Conservation (phyloP, 148 eudicot genomes). For the Fagopyrum esculentum region DNA sequence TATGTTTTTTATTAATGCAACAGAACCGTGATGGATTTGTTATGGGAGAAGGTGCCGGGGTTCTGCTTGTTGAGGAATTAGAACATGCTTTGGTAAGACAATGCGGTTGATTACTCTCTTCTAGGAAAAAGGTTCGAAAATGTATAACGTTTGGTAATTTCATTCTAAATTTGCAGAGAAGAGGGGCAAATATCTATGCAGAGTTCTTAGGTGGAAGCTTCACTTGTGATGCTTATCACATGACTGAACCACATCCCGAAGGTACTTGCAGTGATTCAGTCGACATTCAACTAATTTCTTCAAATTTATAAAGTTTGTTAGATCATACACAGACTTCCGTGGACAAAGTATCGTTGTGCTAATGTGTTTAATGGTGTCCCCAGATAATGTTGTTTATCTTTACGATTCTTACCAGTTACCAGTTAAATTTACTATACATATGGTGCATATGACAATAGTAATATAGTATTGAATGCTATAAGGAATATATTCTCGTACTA, state of each 20-base stretch:
- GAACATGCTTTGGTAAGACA: conserved; percentile 80
- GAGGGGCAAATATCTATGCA: conserved; percentile 92
- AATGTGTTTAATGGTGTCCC: background rate
- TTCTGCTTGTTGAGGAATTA: conserved; percentile 82
- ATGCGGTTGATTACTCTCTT: background rate
- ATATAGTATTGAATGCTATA: background rate
- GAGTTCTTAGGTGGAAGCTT: conserved; percentile 98
- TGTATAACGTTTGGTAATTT: background rate
- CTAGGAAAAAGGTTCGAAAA: background rate
- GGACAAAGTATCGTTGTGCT: background rate
- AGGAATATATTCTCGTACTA: background rate
- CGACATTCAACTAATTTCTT: background rate
- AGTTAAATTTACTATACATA: background rate
- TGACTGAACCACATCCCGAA: conserved; percentile 98
- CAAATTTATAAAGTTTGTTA: background rate
- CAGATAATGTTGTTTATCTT: background rate
- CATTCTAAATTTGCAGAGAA: conserved; percentile 37
- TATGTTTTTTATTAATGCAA: conserved; percentile 12
- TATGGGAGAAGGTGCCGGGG: conserved; percentile 99
- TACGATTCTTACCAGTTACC: background rate
- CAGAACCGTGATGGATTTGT: conserved; percentile 98
- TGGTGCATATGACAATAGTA: background rate
- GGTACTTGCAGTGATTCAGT: conserved; percentile 28
- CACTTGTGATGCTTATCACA: conserved; percentile 93
- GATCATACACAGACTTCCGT: background rate